A percentile compares a stretch with the other conserved stretches of the same genome.
Evolutionary conservation across 1,284 basidiomycete species (phyloP).

Genomic region (Trametes hirsuta): DNA sequence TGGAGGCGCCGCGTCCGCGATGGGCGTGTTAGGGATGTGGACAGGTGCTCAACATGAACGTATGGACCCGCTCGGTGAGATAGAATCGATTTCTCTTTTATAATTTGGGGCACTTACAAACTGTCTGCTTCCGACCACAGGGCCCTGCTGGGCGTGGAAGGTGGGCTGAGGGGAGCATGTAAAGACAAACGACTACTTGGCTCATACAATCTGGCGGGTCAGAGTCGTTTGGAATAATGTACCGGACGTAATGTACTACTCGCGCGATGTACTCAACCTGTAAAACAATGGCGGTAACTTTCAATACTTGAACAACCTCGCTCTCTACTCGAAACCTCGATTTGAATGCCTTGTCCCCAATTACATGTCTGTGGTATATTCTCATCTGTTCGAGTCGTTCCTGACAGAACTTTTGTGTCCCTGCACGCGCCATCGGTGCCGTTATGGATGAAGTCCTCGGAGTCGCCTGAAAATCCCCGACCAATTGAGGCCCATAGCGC

Average conservation of each 20-base stretch:
- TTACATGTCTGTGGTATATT: too few relatives aligned
- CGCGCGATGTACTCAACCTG: too few relatives aligned
- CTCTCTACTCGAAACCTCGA: too few relatives aligned
- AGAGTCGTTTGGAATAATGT: too few relatives aligned
- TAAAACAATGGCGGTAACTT: too few relatives aligned
- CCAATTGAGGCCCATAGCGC: conserved; percentile 3
- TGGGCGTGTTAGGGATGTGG: conserved; percentile 61
- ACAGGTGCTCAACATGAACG: conserved; percentile 56
- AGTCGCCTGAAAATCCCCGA: conserved; percentile 35
- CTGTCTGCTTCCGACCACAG: neutral
- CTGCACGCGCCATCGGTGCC: conserved; percentile 54
- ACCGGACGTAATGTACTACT: too few relatives aligned
- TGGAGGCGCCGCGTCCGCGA: conserved; percentile 52
- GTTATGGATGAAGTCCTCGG: conserved; percentile 48
- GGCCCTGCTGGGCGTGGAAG: conserved; percentile 32
- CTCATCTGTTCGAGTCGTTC: too few relatives aligned
- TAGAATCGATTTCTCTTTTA: conserved; percentile 29
- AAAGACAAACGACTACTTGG: too few relatives aligned
- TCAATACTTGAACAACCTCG: too few relatives aligned
- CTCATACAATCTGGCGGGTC: too few relatives aligned
- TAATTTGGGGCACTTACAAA: neutral
- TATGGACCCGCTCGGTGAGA: conserved; percentile 47
- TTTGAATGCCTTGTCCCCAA: too few relatives aligned
- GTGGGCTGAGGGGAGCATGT: conserved; percentile 16
- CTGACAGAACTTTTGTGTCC: conserved; percentile 23